Evolutionary conservation across 1,139 yeast species (phyloP).

Genomic region (Yarrowia galli): DNA sequence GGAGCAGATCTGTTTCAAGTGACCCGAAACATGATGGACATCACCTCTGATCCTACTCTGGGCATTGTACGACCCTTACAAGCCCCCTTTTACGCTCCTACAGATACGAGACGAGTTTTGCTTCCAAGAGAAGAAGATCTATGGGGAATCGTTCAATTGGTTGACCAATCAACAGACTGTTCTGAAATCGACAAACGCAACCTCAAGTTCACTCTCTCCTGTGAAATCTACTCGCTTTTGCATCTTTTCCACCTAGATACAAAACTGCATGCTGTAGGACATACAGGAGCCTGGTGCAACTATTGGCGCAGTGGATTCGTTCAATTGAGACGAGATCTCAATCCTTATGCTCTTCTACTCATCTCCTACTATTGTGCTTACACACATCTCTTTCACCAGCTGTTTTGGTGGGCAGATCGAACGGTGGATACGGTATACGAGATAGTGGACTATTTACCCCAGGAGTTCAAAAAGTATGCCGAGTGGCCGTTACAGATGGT

Average conservation of each 20-base stretch:
- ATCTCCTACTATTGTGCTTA: conserved; percentile 10
- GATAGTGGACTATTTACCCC: background rate
- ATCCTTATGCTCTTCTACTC: background rate
- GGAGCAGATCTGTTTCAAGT: conserved; percentile 8
- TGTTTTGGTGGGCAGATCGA: conserved; percentile 13
- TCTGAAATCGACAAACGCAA: background rate
- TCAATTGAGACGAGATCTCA: background rate
- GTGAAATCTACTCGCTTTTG: conserved; percentile 14
- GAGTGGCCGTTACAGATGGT: conserved; percentile 17
- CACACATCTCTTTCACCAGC: conserved; percentile 11
- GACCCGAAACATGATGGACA: conserved; percentile 1
- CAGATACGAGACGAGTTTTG: background rate
- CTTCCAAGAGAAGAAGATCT: conserved; percentile 4
- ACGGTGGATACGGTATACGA: conserved; percentile 3
- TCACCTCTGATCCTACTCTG: background rate
- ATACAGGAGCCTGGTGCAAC: conserved; percentile 15
- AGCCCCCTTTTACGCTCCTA: conserved; percentile 1
- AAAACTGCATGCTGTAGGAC: background rate
- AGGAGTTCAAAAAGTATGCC: conserved; percentile 9
- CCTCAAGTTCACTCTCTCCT: background rate
- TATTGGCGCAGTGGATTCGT: conserved; percentile 6
- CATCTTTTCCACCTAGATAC: conserved; percentile 15
- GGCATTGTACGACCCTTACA: background rate
- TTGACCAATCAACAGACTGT: background rate
- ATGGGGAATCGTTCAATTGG: conserved; percentile 1